phyloP scores from a whole-genome alignment of 345 rosid genomes.

The Clarkia xantiana region DNA sequence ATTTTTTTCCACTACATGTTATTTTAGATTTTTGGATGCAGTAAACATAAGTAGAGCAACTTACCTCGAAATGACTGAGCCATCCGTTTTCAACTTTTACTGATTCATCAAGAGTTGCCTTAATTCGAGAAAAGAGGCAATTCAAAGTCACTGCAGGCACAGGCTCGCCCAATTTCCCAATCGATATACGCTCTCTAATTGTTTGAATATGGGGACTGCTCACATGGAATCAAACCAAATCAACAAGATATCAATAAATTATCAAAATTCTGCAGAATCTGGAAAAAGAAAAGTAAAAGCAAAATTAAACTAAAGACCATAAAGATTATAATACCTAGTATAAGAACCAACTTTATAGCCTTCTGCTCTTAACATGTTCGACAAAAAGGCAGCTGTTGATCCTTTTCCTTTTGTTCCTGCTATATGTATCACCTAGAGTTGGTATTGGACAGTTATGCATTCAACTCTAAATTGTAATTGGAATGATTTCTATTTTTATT shows the following conservation, averaged over 20 bases:
- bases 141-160: slow-evolving; percentile 44
- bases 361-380: slow-evolving; percentile 56
- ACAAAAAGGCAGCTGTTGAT: slow-evolving; percentile 73
- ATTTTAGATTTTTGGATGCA: not conserved
- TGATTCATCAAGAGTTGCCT: slow-evolving; percentile 42
- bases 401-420: slow-evolving; percentile 98
- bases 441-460: too few relatives aligned
- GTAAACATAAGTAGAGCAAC: not conserved
- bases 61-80: slow-evolving; percentile 86
- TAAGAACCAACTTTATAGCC: slow-evolving; percentile 77
- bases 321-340: slow-evolving; percentile 38
- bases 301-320: not conserved
- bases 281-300: not conserved
- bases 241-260: not conserved
- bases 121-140: slow-evolving; percentile 40
- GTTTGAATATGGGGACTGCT: slow-evolving; percentile 71
- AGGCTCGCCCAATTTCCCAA: slow-evolving; percentile 42
- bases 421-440: slow-evolving; percentile 50
- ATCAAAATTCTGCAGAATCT: not conserved
- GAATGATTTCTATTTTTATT: too few relatives aligned
- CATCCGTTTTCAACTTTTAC: slow-evolving; percentile 40
- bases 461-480: too few relatives aligned
- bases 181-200: slow-evolving; percentile 63
- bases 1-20: not conserved
- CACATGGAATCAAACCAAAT: slow-evolving; percentile 3